These are phyloP conservation scores for Carnegiea gigantea DNA, from an alignment of 179 eudicot species.

Conservation along the genomic window DNA sequence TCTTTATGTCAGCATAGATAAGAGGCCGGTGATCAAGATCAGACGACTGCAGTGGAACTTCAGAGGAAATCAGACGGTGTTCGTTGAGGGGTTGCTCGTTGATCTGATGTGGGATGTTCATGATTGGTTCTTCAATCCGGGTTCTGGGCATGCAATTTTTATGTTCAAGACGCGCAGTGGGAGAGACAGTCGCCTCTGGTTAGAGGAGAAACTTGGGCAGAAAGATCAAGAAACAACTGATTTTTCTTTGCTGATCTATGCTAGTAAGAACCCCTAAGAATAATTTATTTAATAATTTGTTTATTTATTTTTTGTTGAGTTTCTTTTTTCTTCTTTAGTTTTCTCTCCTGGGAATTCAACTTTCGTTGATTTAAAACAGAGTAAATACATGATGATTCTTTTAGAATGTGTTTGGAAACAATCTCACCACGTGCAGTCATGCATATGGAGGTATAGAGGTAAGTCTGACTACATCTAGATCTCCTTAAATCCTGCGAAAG, in stretches of 20 bases:
- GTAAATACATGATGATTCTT: constrained; percentile 26
- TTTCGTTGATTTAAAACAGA: constrained; percentile 13
- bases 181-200: constrained; percentile 72
- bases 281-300: background rate
- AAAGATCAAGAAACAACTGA: constrained; percentile 49
- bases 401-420: background rate
- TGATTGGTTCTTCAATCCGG: constrained; percentile 60
- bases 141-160: constrained; percentile 55
- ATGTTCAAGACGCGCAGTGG: constrained; percentile 82
- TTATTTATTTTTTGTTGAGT: background rate
- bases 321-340: background rate
- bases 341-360: constrained; percentile 8
- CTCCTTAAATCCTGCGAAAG: too few species aligned
- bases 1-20: constrained; percentile 58
- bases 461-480: too few species aligned
- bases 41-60: constrained; percentile 84
- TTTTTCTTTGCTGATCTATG: constrained; percentile 68
- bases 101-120: constrained; percentile 93
- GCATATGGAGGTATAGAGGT: too few species aligned
- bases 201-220: constrained; percentile 56
- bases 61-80: constrained; percentile 79
- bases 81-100: constrained; percentile 68
- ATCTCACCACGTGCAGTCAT: too few species aligned
- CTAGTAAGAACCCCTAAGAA: constrained; percentile 45
- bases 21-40: constrained; percentile 58